These are phyloP conservation scores for Starmera quercuum DNA, from an alignment of 805 yeast genomes.

Conservation along the genomic window DNA sequence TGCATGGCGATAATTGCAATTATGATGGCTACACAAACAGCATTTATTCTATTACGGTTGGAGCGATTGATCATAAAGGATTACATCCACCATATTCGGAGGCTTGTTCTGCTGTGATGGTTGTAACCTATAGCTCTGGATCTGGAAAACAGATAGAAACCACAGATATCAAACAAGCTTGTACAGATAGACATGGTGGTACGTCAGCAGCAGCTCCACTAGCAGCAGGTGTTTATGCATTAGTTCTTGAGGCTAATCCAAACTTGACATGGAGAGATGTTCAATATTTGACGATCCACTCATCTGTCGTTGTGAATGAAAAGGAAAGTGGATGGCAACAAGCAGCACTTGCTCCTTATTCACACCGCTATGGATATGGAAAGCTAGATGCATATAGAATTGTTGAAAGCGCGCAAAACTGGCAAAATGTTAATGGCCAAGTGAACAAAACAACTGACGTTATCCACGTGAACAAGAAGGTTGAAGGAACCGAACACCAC, in stretches of 20 bases:
- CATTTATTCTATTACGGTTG: slow-evolving; percentile 89
- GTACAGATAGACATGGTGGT: slow-evolving; percentile 82
- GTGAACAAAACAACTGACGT: slow-evolving; percentile 53
- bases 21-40: slow-evolving; percentile 97
- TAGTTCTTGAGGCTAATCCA: slow-evolving; percentile 79
- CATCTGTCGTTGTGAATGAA: slow-evolving; percentile 62
- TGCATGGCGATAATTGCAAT: slow-evolving; percentile 81
- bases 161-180: slow-evolving; percentile 63
- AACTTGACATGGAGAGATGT: slow-evolving; percentile 92
- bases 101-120: slow-evolving; percentile 91
- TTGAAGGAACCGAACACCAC: slow-evolving; percentile 13
- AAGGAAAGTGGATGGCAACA: slow-evolving; percentile 67
- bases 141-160: slow-evolving; percentile 85
- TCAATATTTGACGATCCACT: slow-evolving; percentile 71
- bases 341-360: slow-evolving; percentile 62
- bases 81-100: slow-evolving; percentile 87
- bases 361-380: slow-evolving; percentile 90
- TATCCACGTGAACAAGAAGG: slow-evolving; percentile 13
- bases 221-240: slow-evolving; percentile 91
- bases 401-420: slow-evolving; percentile 62
- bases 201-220: slow-evolving; percentile 98
- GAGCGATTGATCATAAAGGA: slow-evolving; percentile 86
- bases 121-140: slow-evolving; percentile 88
- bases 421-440: slow-evolving; percentile 89
- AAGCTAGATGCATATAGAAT: slow-evolving; percentile 75